Percentiles rank a stretch among this genome's conserved stretches.
phyloP scores from a whole-genome alignment of 306 rosid species.

The Canavalia ensiformis region DNA sequence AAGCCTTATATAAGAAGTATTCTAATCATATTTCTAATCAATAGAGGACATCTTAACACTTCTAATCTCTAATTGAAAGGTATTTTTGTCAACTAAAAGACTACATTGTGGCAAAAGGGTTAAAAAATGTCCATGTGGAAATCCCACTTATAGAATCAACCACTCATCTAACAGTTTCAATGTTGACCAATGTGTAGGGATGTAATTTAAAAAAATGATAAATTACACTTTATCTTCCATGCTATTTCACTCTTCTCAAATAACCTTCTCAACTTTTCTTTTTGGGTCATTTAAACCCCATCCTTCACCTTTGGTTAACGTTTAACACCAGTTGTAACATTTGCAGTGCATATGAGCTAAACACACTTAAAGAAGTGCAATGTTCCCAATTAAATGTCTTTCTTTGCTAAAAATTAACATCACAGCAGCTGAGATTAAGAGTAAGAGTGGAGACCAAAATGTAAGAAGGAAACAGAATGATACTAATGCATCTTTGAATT shows the following conservation, averaged over 20 bases:
- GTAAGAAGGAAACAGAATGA: neutral
- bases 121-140: neutral
- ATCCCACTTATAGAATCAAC: neutral
- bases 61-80: neutral
- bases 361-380: neutral
- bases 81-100: neutral
- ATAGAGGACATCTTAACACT: neutral
- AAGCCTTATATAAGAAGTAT: neutral
- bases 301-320: neutral
- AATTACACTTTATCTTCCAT: neutral
- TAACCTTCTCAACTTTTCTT: slow-evolving; percentile 2
- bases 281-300: neutral
- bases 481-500: neutral
- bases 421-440: neutral
- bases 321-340: neutral
- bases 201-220: neutral
- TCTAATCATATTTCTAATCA: neutral
- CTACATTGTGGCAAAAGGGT: neutral
- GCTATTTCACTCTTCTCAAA: neutral
- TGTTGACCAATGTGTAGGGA: neutral
- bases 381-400: neutral
- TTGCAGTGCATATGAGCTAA: neutral
- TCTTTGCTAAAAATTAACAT: slow-evolving; percentile 2
- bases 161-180: neutral
- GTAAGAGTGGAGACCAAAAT: neutral